Base-by-base conservation (phyloP, 2,329 filamentous ascomycete species). In the Dryadomyces quercus-mongolicae region DNA sequence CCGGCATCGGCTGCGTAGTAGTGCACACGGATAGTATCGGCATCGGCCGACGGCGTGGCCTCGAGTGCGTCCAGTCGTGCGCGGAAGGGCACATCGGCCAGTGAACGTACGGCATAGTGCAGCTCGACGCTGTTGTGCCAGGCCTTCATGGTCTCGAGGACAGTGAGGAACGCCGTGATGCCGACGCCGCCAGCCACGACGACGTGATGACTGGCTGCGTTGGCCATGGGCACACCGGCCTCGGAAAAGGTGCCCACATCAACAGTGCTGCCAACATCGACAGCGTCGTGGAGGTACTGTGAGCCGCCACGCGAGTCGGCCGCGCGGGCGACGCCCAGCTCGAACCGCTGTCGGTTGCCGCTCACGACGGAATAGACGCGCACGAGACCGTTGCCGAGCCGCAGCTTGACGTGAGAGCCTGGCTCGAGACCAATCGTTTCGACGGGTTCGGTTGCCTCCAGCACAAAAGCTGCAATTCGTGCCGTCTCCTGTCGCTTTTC, bases 111-210 rank as follows among this genome's bases (percentile, higher is more conserved):
- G 0, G 76, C 80, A 57, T 81, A 84, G 65, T 85, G 81, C 44
- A 85, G 64, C 21, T 70, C 68, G 42, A 72, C 74, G 54, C 74
- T 72, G 63, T 67, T 75, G 60, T 80, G 71, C 56, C 76, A 74
- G 5, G 60, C 36, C 16, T 66, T 62, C 56, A 72, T 72, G 1
- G 34, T 52, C 50, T 74, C 66, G 3, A 79, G 62, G 22, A 80
- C 67, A 1, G 69, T 61, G 9, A 86, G 61, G 58, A 85, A 85
- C 0, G 82, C 82, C 1, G 83, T 86, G 57, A 86, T 76, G 0
- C 82, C 83, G 34, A 86, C 80, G 0, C 82, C 83, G 10, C 78
- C 82, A 0, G 74, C 80, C 34, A 86, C 75, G 60, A 85, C 79
- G 43, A 85, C 70, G 58, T 85, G 81, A 51, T 77, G 71, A 58